Base-by-base conservation (phyloP, 1,139 yeast species). In the Scheffersomyces quercinus region DNA sequence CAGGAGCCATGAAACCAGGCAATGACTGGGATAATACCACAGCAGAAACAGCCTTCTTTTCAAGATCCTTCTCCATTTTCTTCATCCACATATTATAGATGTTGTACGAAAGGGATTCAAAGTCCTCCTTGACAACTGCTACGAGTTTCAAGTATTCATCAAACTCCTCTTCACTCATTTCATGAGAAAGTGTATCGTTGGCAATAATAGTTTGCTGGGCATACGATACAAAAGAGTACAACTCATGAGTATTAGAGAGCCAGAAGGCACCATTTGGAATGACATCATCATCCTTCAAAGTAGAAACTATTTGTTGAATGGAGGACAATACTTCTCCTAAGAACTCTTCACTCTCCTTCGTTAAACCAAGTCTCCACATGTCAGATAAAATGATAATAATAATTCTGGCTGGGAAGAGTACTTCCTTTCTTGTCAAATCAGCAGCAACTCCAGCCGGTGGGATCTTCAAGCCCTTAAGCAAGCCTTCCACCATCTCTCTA, bases 71-170 rank as follows among this genome's bases (percentile, higher is more conserved):
- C 70, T 91, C 95, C 79, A 93, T 81, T 67, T 88, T 93, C 74
- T 89, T 90, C 90, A 93, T 85, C 98, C 97, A 91, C 75, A 93
- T 87, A 66, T 91, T 95, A 70, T 91, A 93, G 52, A 95, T 88
- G 68, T 93, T 93, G 71, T 86, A 93, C 37, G 96, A 90, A 49
- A 93, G 79, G 10, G 93, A 87, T 68, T 91, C 97, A 57, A 93
- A 85, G 68, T 93, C 99, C 63, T 88, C 96, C 69, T 88, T 89
- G 36, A 93, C 95, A 53, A 93, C 91, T 3, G 91, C 89, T 44
- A 91, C 96, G 49, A 95, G 77, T 52, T 88, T 85, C 65, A 90
- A 81, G 62, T 93, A 95, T 65, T 91, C 96, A 50, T 86, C 85
- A 65, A 87, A 89, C 70, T 91, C 99, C 52, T 81, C 86, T 56